phyloP scores from a whole-genome alignment of 139 green algal species.

The Coelastrella sp. region DNA sequence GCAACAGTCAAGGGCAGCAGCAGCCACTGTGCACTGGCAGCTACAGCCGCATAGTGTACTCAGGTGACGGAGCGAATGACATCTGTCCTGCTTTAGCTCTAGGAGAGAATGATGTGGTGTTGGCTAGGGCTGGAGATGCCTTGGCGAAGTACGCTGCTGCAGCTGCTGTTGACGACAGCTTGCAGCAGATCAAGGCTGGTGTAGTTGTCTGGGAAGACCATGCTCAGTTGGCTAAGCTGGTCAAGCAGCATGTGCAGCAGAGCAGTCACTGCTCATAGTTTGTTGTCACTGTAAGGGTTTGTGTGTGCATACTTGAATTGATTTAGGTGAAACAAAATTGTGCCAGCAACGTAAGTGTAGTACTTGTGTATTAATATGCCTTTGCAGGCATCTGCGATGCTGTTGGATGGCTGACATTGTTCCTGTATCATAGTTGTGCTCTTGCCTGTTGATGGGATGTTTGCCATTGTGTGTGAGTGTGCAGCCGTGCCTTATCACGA shows the following conservation, averaged over 20 bases:
- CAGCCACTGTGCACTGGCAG: neutral
- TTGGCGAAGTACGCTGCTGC: conserved; percentile 51
- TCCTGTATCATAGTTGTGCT: too few relatives aligned
- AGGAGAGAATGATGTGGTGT: conserved; percentile 70
- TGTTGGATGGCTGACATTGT: too few relatives aligned
- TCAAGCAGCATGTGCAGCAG: conserved; percentile 33
- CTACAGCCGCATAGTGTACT: conserved; percentile 73
- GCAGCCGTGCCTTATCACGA: too few relatives aligned
- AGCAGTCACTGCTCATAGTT: too few relatives aligned
- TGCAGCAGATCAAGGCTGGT: conserved; percentile 51
- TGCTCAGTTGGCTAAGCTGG: conserved; percentile 61
- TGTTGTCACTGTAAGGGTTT: neutral
- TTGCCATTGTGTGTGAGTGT: too few relatives aligned
- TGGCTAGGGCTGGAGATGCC: conserved; percentile 65
- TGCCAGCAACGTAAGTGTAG: too few relatives aligned
- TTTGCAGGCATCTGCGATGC: too few relatives aligned
- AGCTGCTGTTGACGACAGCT: neutral
- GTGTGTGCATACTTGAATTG: neutral
- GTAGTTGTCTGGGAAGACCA: conserved; percentile 65
- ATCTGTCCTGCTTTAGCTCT: conserved; percentile 82
- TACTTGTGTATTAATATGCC: too few relatives aligned
- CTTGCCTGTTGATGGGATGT: too few relatives aligned
- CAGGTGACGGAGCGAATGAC: conserved; percentile 85
- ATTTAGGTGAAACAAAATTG: too few relatives aligned
- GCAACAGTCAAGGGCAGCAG: neutral